Base-by-base conservation (phyloP, 805 yeast genomes). In the Yarrowia sp. region DNA sequence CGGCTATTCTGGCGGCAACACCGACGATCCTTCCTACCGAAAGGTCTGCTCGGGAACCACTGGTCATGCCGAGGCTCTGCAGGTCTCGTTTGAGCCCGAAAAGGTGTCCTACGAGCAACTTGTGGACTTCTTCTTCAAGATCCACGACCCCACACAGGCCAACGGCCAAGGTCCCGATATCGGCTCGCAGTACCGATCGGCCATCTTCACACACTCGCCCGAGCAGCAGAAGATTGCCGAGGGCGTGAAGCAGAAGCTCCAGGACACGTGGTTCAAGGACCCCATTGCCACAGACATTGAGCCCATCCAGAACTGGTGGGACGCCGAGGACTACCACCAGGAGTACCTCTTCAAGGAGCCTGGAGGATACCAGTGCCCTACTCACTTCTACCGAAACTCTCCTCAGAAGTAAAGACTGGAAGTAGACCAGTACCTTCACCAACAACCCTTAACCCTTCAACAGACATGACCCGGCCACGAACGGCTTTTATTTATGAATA, bases 291-390 rank as follows among this genome's bases (percentile, higher is more conserved):
- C 98, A 0, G 80, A 79, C 55, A 85, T 93, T 65, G 89, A 86
- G 75, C 89, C 90, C 9, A 83, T 92, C 55, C 76, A 81, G 64
- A 82, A 82, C 70, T 95, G 91, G 83, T 89, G 88, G 81, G 97
- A 93, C 76, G 98, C 98, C n/a, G 99, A 94, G 79, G 93, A 88
- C 45, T 94, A 93, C 77, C 99, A 94, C 77, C 98, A 94, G 77
- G 75, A 83, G 71, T 94, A 95, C 77, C 82, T 94, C 74, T 83
- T 84, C 69, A 87, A 86, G 74, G 92, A 94, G 77, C 97, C 97
- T 2, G 78, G 80, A 5, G 98, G 98, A 5, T 92, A 93, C 77
- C 91, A 90, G 70, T 94, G 98, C 77, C 94, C 97, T 22, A 87
- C 94, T 4, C 98, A 94, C 76, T 92, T 84, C 73, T 77, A 91